Evolutionary conservation across 1,284 basidiomycete species (phyloP).

Genomic region (Puccinia novopanici): DNA sequence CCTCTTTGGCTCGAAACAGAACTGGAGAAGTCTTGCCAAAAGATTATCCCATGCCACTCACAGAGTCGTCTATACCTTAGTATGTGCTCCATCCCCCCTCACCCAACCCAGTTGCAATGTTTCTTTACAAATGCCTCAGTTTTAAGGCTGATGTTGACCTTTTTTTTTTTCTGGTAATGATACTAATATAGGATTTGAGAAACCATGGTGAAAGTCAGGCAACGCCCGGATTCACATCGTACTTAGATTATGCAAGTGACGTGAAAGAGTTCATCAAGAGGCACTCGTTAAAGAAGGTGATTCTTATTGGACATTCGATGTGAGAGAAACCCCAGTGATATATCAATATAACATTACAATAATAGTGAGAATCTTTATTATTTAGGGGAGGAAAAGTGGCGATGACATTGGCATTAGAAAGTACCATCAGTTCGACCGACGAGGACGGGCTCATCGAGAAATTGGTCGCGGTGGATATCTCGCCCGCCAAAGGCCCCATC

Average conservation of each 20-base stretch:
- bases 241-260: constrained; percentile 46
- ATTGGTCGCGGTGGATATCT: constrained; percentile 42
- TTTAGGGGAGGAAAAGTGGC: constrained; percentile 51
- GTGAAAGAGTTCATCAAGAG: constrained; percentile 35
- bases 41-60: constrained; percentile 11
- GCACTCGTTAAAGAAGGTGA: constrained; percentile 29
- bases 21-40: constrained; percentile 48
- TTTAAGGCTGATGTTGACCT: background rate
- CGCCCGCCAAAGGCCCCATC: constrained; percentile 39
- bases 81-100: background rate
- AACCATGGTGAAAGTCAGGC: constrained; percentile 50
- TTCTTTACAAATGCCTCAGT: background rate
- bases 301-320: constrained; percentile 49
- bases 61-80: constrained; percentile 35
- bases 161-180: background rate
- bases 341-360: background rate
- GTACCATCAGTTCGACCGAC: background rate
- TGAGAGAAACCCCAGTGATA: background rate
- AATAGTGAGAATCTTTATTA: constrained; percentile 1
- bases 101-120: background rate
- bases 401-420: constrained; percentile 41
- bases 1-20: constrained; percentile 50
- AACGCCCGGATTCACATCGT: constrained; percentile 40
- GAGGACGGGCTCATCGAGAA: background rate
- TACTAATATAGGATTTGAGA: constrained; percentile 37